Base-by-base conservation (phyloP, 2,329 filamentous ascomycete species). In the Macroventuria anomochaeta region DNA sequence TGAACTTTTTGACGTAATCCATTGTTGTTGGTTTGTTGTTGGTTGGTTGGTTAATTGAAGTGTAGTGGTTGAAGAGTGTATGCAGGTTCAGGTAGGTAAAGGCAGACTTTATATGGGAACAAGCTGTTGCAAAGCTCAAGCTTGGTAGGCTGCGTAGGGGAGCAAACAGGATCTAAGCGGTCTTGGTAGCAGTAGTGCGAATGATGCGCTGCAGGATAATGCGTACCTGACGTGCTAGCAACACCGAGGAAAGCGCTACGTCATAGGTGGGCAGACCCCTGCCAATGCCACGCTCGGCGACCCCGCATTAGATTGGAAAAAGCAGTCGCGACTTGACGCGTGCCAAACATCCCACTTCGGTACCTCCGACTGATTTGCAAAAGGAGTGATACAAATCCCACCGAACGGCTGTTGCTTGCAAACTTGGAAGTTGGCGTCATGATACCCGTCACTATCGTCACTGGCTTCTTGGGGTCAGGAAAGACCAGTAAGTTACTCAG, bases 401-500 rank as follows among this genome's bases (percentile, higher is more conserved):
- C 38, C 17, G 28, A 25, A 28, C 17, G 15, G 34, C 13, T 15
- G 15, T 31, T 17, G 43, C 26, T 29, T 47, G 12, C 26, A 36
- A 26, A 25, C 31, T 25, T 42, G 20, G 25, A 25, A 42, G 5
- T 31, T 26, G 47, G 39, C 39, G 44, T 42, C 43, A 73, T 71
- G 69, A 95, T 92, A 63, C 92, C 93, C 4, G 89, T 97, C 73
- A 97, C 93, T 39, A 96, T 99, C 71, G 82, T 99, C 46, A 99
- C 95, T 5, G 95, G 95, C 72, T 99, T 97, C 77, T 85, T 97
- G 13, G 95, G 95, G 70, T 93, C 91, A 7, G 95, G 95, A 54
- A 97, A 97, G 79, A 99, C 95, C 1, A 97, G 71, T 75, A 59
- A 47, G 68, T 60, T 17, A n/a, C 18, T 7, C 37, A 43, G 38